Evolutionary conservation across 352 stramenopile genomes (phyloP).

Genomic region (Discostella stelligera): DNA sequence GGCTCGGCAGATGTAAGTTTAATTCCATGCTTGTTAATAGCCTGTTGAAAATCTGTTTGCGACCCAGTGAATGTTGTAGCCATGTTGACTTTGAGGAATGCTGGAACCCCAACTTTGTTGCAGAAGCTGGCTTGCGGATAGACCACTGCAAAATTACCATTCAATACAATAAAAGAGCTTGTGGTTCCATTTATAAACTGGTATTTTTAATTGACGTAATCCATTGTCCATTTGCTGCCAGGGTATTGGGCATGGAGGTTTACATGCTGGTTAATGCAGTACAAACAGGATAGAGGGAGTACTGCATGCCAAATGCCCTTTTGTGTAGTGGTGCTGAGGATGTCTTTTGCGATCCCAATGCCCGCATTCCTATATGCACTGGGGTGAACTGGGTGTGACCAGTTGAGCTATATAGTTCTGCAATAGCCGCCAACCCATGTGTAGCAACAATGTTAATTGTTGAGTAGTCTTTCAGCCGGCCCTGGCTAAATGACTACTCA

Average conservation of each 20-base stretch:
- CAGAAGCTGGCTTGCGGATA: background rate
- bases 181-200: constrained; percentile 14
- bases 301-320: constrained; percentile 8
- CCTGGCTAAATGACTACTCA: too few relatives aligned
- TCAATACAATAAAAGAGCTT: constrained; percentile 9
- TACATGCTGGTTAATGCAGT: background rate
- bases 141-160: constrained; percentile 14
- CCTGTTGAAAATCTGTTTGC: background rate
- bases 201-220: constrained; percentile 6
- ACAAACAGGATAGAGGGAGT: background rate
- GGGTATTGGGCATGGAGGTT: background rate
- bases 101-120: background rate
- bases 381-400: constrained; percentile 14
- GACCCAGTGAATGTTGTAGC: background rate
- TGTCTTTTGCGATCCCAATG: constrained; percentile 19
- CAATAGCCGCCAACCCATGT: background rate
- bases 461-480: background rate
- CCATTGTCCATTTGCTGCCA: constrained; percentile 15
- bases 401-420: background rate
- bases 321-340: constrained; percentile 12
- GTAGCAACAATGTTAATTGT: background rate
- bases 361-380: constrained; percentile 13
- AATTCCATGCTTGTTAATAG: background rate
- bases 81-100: constrained; percentile 5
- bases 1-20: too few relatives aligned